phyloP scores from a whole-genome alignment of 305 asterid genomes.

The Ajuga reptans region DNA sequence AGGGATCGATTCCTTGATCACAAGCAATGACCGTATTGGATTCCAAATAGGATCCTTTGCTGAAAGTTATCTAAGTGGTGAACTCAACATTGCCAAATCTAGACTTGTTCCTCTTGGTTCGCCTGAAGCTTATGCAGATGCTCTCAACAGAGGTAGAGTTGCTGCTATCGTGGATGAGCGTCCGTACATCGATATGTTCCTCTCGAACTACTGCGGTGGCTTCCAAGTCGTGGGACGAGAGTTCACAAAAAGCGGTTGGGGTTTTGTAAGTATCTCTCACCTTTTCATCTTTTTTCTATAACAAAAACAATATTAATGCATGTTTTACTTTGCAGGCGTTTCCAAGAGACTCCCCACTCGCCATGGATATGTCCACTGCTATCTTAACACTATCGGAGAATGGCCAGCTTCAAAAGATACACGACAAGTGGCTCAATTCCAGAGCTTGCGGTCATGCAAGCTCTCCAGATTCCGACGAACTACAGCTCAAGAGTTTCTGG shows the following conservation, averaged over 20 bases:
- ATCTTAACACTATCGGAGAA: constrained; percentile 52
- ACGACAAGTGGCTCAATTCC: constrained; percentile 46
- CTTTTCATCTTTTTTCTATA: too few relatives aligned
- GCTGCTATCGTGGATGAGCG: constrained; percentile 72
- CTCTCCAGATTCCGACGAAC: constrained; percentile 39
- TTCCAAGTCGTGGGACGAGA: constrained; percentile 60
- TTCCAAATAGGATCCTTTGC: constrained; percentile 69
- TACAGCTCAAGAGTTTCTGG: constrained; percentile 53
- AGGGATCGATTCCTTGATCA: constrained; percentile 60
- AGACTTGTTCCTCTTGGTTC: constrained; percentile 73
- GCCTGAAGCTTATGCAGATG: constrained; percentile 63
- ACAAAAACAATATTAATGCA: too few relatives aligned
- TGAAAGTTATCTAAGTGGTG: constrained; percentile 49
- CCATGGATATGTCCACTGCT: constrained; percentile 68
- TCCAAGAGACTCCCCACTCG: constrained; percentile 67
- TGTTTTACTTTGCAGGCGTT: constrained; percentile 40
- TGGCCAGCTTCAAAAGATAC: constrained; percentile 62
- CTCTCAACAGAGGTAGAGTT: constrained; percentile 44
- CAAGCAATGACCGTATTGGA: constrained; percentile 59
- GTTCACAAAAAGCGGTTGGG: constrained; percentile 80
- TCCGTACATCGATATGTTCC: constrained; percentile 59
- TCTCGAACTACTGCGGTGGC: constrained; percentile 44
- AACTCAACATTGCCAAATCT: constrained; percentile 59
- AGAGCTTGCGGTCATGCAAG: constrained; percentile 30
- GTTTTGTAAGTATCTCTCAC: constrained; percentile 57